Evolutionary conservation across 2,329 filamentous ascomycete species (phyloP).

Genomic region (Arthroderma uncinatum): DNA sequence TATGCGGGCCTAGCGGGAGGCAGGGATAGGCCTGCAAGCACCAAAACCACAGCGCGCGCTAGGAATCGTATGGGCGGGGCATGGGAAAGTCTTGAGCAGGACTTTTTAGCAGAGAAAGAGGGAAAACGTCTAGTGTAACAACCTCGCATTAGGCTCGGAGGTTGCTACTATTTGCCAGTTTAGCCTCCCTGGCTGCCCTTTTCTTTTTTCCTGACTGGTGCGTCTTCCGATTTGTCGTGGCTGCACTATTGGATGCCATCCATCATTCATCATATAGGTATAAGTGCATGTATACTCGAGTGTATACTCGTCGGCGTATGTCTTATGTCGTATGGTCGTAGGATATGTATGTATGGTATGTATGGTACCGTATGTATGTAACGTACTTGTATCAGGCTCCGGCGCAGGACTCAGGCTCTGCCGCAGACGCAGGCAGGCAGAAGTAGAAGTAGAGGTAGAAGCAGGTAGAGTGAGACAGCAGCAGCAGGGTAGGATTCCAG

Average conservation of each 20-base stretch:
- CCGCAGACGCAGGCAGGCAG: not conserved
- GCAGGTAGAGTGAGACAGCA: no score
- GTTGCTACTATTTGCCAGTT: not conserved
- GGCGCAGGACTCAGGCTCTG: not conserved
- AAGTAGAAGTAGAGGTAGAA: no score
- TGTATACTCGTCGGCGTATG: not conserved
- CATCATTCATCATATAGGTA: not conserved
- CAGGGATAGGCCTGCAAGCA: constrained; percentile 12
- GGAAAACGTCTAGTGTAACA: constrained; percentile 2
- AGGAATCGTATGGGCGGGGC: not conserved
- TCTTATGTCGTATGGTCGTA: not conserved
- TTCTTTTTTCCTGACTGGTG: not conserved
- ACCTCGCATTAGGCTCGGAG: not conserved
- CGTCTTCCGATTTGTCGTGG: not conserved
- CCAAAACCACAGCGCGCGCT: not conserved
- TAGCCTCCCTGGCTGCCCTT: not conserved
- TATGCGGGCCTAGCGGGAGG: constrained; percentile 18
- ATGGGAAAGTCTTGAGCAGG: not conserved
- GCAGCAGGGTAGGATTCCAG: no score
- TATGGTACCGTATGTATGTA: not conserved
- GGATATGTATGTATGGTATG: not conserved
- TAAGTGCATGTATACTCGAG: not conserved
- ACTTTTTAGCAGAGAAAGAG: not conserved
- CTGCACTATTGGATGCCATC: constrained; percentile 3
- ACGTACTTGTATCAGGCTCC: not conserved